These are phyloP conservation scores for Xerocomus spinulosus DNA, from an alignment of 768 basidiomycete genomes.

Conservation along the genomic window DNA sequence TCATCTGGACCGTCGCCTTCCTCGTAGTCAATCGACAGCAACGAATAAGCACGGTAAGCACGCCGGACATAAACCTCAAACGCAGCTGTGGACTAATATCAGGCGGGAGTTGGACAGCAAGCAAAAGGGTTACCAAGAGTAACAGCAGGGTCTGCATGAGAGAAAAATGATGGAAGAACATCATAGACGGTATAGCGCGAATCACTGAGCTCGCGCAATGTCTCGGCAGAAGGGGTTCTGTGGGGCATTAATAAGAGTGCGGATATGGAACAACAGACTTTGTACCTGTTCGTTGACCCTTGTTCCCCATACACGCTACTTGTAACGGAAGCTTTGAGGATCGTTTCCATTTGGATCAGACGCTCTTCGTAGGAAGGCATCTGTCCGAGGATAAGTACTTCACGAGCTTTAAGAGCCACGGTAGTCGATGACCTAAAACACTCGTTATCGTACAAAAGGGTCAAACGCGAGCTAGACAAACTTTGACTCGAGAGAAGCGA, in stretches of 20 bases:
- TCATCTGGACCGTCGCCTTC: slow-evolving; percentile 84
- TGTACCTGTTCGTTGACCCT: slow-evolving; percentile 55
- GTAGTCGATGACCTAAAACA: slow-evolving; percentile 72
- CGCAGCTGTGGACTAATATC: slow-evolving; percentile 54
- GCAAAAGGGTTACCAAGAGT: slow-evolving; percentile 58
- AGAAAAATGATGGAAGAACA: slow-evolving; percentile 94
- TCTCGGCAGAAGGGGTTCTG: slow-evolving; percentile 80
- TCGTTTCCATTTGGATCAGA: slow-evolving; percentile 86
- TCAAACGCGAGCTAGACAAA: slow-evolving; percentile 32
- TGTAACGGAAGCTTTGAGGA: slow-evolving; percentile 84
- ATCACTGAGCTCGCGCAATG: slow-evolving; percentile 90
- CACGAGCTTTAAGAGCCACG: slow-evolving; percentile 92
- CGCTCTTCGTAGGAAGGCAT: slow-evolving; percentile 98
- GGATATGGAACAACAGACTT: not conserved
- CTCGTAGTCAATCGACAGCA: slow-evolving; percentile 91
- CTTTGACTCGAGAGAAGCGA: slow-evolving; percentile 89
- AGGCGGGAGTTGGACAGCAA: not conserved
- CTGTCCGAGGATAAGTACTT: slow-evolving; percentile 92
- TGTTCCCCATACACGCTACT: slow-evolving; percentile 89
- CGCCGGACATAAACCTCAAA: slow-evolving; percentile 95
- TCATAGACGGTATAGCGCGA: slow-evolving; percentile 97
- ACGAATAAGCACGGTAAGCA: slow-evolving; percentile 89
- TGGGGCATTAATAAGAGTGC: slow-evolving; percentile 6
- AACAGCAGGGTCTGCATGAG: slow-evolving; percentile 78
- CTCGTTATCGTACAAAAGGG: slow-evolving; percentile 1